Evolutionary conservation across 2,329 filamentous ascomycete genomes (phyloP).

Genomic region (Aschersonia sp.): DNA sequence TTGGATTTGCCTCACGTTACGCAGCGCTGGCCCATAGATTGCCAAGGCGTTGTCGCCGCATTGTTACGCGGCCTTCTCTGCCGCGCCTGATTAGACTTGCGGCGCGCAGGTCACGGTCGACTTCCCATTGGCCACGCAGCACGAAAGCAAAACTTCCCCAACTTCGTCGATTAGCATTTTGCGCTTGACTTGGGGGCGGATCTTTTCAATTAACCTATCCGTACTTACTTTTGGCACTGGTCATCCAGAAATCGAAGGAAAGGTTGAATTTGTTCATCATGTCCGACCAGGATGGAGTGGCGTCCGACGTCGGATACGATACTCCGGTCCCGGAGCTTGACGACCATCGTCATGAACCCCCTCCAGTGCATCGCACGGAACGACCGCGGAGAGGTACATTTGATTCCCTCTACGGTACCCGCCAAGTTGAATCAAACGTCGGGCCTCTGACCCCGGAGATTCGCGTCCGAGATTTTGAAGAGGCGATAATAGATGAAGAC

Average conservation of each 20-base stretch:
- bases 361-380: slow-evolving; percentile 44
- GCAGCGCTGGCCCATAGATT: no score
- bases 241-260: not conserved
- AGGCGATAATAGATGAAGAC: slow-evolving; percentile 65
- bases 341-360: slow-evolving; percentile 63
- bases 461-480: slow-evolving; percentile 67
- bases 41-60: no score
- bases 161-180: not conserved
- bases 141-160: not conserved
- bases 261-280: slow-evolving; percentile 27
- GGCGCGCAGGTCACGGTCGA: not conserved
- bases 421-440: slow-evolving; percentile 26
- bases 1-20: no score
- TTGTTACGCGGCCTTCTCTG: slow-evolving; percentile 4
- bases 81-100: slow-evolving; percentile 16
- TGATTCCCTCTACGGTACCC: slow-evolving; percentile 50
- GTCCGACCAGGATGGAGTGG: slow-evolving; percentile 51
- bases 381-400: slow-evolving; percentile 57
- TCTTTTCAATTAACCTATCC: not conserved
- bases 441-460: slow-evolving; percentile 18
- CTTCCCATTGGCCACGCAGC: not conserved
- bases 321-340: slow-evolving; percentile 71
- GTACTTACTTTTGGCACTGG: not conserved
- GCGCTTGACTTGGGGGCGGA: not conserved
- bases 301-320: slow-evolving; percentile 49